Base-by-base conservation (phyloP, 176 grass and related monocot genomes). In the Eleusine coracana region DNA sequence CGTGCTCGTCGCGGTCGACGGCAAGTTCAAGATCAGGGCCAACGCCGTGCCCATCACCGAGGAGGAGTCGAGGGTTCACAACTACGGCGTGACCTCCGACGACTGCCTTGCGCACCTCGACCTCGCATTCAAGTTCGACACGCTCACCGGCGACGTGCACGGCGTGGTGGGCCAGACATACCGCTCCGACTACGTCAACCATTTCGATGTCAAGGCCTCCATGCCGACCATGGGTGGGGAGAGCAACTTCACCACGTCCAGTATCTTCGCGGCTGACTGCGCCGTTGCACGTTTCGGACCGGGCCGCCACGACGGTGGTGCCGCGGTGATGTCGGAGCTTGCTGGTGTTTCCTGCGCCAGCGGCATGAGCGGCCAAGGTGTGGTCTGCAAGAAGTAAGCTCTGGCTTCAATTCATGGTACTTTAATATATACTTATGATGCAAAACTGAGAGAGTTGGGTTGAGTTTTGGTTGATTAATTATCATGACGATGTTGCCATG, bases 91-190 rank as follows among this genome's bases (percentile, higher is more conserved):
- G 8, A 20, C 74, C 0, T 23, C 55, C 13, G 73, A 87, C 20
- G 90, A 92, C 79, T 83, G 87, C 77, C 42, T 91, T 16, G 86
- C 86, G 1, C 90, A 92, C 80, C 87, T 89, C 15, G 87, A 93
- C 66, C 84, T 87, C 13, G 87, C 87, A 0, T 90, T 93, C 77
- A 90, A 87, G 87, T 85, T 93, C 50, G 79, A 87, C 67, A 28
- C 52, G 60, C 80, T 93, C 68, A 93, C 84, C 1, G 81, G 21
- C 37, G 76, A 87, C 40, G 87, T 90, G 70, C 84, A 90, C 25
- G 91, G 91, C 16, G 77, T 93, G 6, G 62, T 90, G 21, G 91
- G 91, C 6, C 87, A 92, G 84, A 89, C 90, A 1, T 92, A 92
- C 80, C 74, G 86, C 16, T 20, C 87, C 10, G 87, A 87, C 49